These are phyloP conservation scores for Pleurostoma richardsiae DNA, from an alignment of 2,329 filamentous ascomycete species.

Conservation along the genomic window DNA sequence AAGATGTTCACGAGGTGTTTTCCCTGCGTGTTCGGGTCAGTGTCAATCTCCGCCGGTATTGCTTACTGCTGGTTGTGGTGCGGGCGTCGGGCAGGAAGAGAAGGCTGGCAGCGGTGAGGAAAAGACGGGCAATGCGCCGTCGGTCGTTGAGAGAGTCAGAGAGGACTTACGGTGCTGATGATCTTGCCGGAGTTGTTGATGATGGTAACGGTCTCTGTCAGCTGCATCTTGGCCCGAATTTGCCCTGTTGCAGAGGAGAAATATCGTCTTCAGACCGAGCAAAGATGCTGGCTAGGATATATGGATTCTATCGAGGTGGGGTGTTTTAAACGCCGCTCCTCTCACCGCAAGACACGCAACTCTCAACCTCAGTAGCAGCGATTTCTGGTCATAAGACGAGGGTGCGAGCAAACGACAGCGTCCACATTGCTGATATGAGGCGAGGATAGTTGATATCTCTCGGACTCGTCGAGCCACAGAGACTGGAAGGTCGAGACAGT, in stretches of 20 bases:
- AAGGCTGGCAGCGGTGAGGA: conserved; percentile 1
- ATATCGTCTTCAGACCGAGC: too few species aligned
- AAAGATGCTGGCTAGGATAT: too few species aligned
- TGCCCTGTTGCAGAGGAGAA: not conserved
- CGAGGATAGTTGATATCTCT: too few species aligned
- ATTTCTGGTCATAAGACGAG: too few species aligned
- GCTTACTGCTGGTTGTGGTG: conserved; percentile 1
- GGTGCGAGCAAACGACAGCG: too few species aligned
- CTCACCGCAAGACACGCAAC: too few species aligned
- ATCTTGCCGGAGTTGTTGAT: conserved; percentile 89
- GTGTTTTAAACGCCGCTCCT: too few species aligned
- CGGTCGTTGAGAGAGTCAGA: not conserved
- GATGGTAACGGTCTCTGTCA: conserved; percentile 74
- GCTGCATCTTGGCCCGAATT: conserved; percentile 26
- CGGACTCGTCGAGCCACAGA: too few species aligned
- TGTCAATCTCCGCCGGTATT: not conserved
- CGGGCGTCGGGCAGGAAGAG: conserved; percentile 2
- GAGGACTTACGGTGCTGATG: conserved; percentile 69
- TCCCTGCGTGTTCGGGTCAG: conserved; percentile 50
- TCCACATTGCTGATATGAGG: too few species aligned
- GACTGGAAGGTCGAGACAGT: too few species aligned
- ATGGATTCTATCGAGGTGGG: too few species aligned
- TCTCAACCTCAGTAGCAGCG: too few species aligned
- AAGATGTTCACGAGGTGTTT: conserved; percentile 88
- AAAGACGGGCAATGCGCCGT: not conserved